Base-by-base conservation (phyloP, 2,329 filamentous ascomycete species). In the Penicillium crustosum region DNA sequence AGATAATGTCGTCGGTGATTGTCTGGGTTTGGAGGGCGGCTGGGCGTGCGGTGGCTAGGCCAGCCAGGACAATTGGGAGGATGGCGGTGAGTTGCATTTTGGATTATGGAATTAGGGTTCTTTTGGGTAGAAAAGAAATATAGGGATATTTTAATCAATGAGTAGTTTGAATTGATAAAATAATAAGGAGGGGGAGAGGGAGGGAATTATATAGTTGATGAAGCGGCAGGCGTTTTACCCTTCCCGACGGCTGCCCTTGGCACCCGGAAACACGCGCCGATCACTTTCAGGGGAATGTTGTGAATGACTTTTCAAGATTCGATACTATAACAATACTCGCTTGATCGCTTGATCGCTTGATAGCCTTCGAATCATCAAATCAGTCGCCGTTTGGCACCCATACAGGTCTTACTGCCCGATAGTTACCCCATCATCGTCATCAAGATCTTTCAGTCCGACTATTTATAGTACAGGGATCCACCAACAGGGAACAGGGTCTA, bases 71-170 rank as follows among this genome's bases (percentile, higher is more conserved):
- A 36, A 68, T 41, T 17, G 68, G 55, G 57, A 72, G 49, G 57
- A 69, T 17, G 10, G 65, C 57, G 17, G 64, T 55, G 59, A 74
- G 57, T 51, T 72, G 70, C 72, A 74, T 74, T 50, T 33, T 68
- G 59, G 19, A 21, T 31, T 50, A 27, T 58, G 36, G 23, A 36
- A 31, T 43, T 25, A 6, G 13, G 17, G 13, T 19, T 39, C n/a
- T 39, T 21, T 39, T 19, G n/a, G 36, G 5, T 33, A 19, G n/a
- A 3, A 8, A 39, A 9, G 23, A 8, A 21, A 23, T 23, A 23
- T 23, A 23, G 23, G 23, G 23, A 23, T 23, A 23, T 23, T 23
- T 23, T 23, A 23, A 23, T 31, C 2, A 31, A 36, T 38, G 35
- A 42, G 44, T 19, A 41, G 55, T 33, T 33, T 54, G n/a, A 42